Conservation (phyloP, 116 monocot genomes). For the Cymodocea nodosa region DNA sequence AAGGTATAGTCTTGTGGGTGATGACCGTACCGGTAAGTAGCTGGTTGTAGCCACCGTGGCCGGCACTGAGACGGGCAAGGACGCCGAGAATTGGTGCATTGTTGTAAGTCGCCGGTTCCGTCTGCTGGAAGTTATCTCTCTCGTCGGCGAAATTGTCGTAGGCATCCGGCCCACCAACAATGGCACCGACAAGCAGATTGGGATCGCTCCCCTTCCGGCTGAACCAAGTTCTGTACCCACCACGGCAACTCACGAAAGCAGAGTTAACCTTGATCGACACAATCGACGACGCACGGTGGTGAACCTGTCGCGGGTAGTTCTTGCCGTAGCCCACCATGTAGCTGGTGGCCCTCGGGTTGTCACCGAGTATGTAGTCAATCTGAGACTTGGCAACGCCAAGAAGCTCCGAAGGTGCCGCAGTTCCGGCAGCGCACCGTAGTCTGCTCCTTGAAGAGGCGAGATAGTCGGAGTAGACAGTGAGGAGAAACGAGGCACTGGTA, state of each 20-base stretch:
- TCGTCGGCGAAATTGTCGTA: slow-evolving; percentile 86
- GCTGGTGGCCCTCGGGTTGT: slow-evolving; percentile 86
- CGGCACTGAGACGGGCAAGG: slow-evolving; percentile 55
- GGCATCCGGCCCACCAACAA: slow-evolving; percentile 82
- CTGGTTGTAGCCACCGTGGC: slow-evolving; percentile 38
- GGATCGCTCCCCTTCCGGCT: slow-evolving; percentile 53
- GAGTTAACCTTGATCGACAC: slow-evolving; percentile 67
- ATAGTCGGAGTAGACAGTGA: slow-evolving; percentile 60
- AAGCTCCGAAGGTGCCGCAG: slow-evolving; percentile 19
- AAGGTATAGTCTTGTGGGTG: neutral
- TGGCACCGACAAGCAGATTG: slow-evolving; percentile 75
- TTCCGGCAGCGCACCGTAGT: slow-evolving; percentile 16
- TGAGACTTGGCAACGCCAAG: slow-evolving; percentile 36
- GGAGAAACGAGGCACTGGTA: slow-evolving; percentile 48
- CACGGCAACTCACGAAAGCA: slow-evolving; percentile 61
- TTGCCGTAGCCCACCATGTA: slow-evolving; percentile 98
- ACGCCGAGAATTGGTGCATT: slow-evolving; percentile 76
- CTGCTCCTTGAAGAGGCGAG: slow-evolving; percentile 20
- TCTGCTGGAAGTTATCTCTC: slow-evolving; percentile 90
- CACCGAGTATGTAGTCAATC: slow-evolving; percentile 87
- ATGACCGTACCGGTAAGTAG: slow-evolving; percentile 26
- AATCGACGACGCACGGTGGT: slow-evolving; percentile 87
- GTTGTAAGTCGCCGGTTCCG: slow-evolving; percentile 87
- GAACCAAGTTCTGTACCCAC: slow-evolving; percentile 73
- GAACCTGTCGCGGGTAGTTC: slow-evolving; percentile 74